Evolutionary conservation across 768 basidiomycete species (phyloP).

Genomic region (Paxillus ammoniavirescens): DNA sequence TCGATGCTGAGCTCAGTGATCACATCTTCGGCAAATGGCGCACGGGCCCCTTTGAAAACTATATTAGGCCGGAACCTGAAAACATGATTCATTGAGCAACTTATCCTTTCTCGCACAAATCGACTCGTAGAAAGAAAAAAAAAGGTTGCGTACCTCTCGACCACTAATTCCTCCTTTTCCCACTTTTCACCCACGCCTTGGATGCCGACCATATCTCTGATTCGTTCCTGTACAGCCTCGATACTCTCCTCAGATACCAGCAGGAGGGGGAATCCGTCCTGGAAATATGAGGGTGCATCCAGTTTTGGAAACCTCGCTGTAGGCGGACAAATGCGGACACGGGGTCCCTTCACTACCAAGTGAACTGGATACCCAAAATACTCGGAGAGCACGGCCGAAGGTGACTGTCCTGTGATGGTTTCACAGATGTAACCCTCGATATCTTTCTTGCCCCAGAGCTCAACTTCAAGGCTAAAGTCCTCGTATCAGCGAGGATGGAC

Average conservation of each 20-base stretch:
- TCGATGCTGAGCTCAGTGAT: conserved; percentile 63
- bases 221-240: conserved; percentile 45
- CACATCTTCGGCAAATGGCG: conserved; percentile 69
- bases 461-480: conserved; percentile 48
- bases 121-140: not conserved
- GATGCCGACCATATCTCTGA: conserved; percentile 44
- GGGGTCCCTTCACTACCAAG: conserved; percentile 66
- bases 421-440: conserved; percentile 70
- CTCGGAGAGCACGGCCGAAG: conserved; percentile 55
- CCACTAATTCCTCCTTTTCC: conserved; percentile 46
- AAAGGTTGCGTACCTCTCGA: conserved; percentile 52
- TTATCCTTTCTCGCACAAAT: not conserved
- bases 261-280: conserved; percentile 72
- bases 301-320: conserved; percentile 58
- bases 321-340: conserved; percentile 47
- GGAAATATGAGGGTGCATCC: conserved; percentile 53
- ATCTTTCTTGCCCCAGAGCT: conserved; percentile 44
- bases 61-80: conserved; percentile 77
- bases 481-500: not conserved
- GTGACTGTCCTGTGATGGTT: conserved; percentile 39
- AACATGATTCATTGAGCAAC: conserved; percentile 3
- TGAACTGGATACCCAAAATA: conserved; percentile 63
- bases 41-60: conserved; percentile 59
- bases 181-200: conserved; percentile 52
- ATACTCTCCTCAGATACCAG: conserved; percentile 69